Base-by-base conservation (phyloP, 257 asterid genomes). In the Nyctanthes arbortristis region DNA sequence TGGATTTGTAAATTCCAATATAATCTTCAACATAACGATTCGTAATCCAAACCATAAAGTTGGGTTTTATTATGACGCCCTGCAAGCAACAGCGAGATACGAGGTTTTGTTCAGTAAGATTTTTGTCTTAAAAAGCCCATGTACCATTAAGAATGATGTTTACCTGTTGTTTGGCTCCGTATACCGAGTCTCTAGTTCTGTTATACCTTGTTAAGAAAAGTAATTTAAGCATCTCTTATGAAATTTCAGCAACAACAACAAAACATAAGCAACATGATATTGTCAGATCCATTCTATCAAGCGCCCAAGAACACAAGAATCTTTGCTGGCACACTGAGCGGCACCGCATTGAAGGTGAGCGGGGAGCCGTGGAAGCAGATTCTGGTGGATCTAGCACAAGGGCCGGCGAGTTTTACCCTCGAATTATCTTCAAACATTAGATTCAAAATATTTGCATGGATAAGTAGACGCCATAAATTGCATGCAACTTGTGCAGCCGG, bases 381-480 rank as follows among this genome's bases (percentile, higher is more conserved):
- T 25, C n/a, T 66, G 74, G 84, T 77, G 47, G 88, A 76, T 34
- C 58, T 67, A 70, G 68, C 81, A 0, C 80, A 83, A 3, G 97
- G 97, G 1, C 62, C 70, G 36, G 93, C 80, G 40, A 82, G 60
- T 65, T 89, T 94, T 33, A 75, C 87, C 79, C 59, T 94, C 0
- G 95, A 88, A 47, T 25, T 91, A 18, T 70, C 84, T 54, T 75
- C 95, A 16, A 57, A 49, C 1, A 89, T 94, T 20, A 85, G 91
- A 71, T 91, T 94, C 77, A 92, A 75, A 80, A 84, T 94, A 61
- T 83, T 87, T 13, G 76, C 90, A 1, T 94, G 97, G 97, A 82
- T 79, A 58, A 89, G 97, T 30, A 84, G 80, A 85, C 85, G 75
- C n/a, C 97, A 89, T 54, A 82, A 68, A 55, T 66, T 89, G 90